Percentiles rank a stretch among this genome's conserved stretches.
Conservation (phyloP, 2,329 filamentous ascomycete genomes). For the Aschersonia sp. region DNA sequence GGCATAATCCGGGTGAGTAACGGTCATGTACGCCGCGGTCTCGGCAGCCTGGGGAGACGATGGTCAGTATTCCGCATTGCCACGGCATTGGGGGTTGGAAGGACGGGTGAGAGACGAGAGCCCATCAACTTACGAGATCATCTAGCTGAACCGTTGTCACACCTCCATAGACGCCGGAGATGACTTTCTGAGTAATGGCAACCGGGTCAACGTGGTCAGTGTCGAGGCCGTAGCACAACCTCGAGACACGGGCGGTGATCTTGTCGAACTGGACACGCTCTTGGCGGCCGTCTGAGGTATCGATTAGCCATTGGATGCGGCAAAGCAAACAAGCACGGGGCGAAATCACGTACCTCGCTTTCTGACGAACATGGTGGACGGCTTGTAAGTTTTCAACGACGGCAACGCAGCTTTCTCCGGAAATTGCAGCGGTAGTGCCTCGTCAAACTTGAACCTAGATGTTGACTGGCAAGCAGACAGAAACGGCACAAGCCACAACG, state of each 20-base stretch:
- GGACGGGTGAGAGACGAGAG: background rate
- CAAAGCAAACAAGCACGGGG: background rate
- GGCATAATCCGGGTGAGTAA: constrained; percentile 97
- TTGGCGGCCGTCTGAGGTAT: constrained; percentile 76
- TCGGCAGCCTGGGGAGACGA: constrained; percentile 62
- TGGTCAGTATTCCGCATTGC: background rate
- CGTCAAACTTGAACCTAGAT: no score
- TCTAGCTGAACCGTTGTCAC: constrained; percentile 94
- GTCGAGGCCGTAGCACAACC: constrained; percentile 94
- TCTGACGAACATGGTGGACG: constrained; percentile 42
- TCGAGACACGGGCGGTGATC: constrained; percentile 95
- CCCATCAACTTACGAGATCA: constrained; percentile 62
- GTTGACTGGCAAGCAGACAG: no score
- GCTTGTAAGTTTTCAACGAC: no score
- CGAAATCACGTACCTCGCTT: constrained; percentile 40
- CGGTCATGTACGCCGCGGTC: constrained; percentile 98
- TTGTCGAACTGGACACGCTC: constrained; percentile 99
- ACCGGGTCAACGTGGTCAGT: constrained; percentile 90
- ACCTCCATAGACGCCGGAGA: constrained; percentile 96
- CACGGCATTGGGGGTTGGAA: background rate
- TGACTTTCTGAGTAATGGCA: constrained; percentile 98
- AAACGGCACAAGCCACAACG: no score
- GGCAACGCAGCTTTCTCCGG: no score
- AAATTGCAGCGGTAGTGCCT: no score
- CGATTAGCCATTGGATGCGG: constrained; percentile 12